phyloP scores from a whole-genome alignment of 495 filamentous ascomycete species.

The Talaromyces adpressus region DNA sequence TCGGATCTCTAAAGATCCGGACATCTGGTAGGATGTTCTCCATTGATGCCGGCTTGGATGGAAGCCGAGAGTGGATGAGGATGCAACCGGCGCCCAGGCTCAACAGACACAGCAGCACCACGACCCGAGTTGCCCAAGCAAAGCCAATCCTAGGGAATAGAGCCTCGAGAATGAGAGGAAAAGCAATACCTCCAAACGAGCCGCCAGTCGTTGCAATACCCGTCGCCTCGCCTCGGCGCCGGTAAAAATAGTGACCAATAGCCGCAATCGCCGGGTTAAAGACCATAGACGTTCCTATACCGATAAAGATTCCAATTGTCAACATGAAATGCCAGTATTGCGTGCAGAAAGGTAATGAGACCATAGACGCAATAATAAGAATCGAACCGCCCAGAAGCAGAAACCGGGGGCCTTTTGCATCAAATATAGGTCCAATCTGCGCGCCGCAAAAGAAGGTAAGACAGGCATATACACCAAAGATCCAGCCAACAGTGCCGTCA shows the following conservation, averaged over 20 bases:
- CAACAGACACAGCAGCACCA: constrained; percentile 50
- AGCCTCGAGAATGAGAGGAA: constrained; percentile 47
- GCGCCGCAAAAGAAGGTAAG: constrained; percentile 59
- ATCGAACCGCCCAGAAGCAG: constrained; percentile 45
- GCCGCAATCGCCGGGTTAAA: constrained; percentile 78
- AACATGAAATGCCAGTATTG: constrained; percentile 87
- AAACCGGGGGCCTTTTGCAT: constrained; percentile 47
- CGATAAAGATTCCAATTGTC: constrained; percentile 71
- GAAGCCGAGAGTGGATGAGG: constrained; percentile 44
- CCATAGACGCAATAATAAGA: constrained; percentile 40
- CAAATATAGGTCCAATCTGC: constrained; percentile 53
- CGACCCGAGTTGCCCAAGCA: constrained; percentile 50
- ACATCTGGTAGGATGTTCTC: constrained; percentile 46
- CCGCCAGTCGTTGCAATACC: constrained; percentile 84
- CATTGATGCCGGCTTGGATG: constrained; percentile 37
- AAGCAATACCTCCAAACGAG: constrained; percentile 50
- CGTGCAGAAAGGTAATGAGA: constrained; percentile 42
- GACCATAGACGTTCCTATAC: constrained; percentile 71
- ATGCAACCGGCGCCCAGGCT: constrained; percentile 38
- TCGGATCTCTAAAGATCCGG: constrained; percentile 40
- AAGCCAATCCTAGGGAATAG: constrained; percentile 50
- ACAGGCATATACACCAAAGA: constrained; percentile 70
- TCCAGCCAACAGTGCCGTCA: constrained; percentile 64
- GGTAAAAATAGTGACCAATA: constrained; percentile 76
- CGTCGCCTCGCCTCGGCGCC: constrained; percentile 71